A percentile compares a stretch with the other conserved stretches of the same genome.
Conservation (phyloP, 805 yeast genomes). For the Lipomyces mesembrius region DNA sequence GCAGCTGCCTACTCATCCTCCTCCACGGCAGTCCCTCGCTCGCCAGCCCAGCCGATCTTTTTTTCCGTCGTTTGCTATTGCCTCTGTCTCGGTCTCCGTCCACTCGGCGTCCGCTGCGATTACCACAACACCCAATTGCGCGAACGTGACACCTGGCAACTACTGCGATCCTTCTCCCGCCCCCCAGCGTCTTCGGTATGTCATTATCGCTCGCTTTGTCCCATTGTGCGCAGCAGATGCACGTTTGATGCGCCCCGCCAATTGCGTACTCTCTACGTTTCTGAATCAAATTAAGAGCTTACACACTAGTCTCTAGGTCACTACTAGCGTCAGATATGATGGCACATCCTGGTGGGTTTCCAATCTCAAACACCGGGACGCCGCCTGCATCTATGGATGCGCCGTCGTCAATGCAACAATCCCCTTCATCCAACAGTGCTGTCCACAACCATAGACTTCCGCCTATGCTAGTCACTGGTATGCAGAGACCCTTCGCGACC, state of each 20-base stretch:
- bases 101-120: constrained; percentile 29
- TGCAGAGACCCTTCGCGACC: constrained; percentile 18
- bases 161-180: constrained; percentile 27
- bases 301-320: constrained; percentile 11
- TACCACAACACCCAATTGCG: constrained; percentile 24
- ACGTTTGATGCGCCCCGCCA: neutral
- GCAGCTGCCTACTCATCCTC: constrained; percentile 14
- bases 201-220: neutral
- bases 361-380: constrained; percentile 10
- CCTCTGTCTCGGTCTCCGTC: constrained; percentile 26
- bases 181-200: constrained; percentile 28
- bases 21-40: constrained; percentile 26
- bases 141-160: constrained; percentile 21
- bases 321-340: constrained; percentile 21
- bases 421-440: neutral
- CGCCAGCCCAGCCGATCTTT: constrained; percentile 13
- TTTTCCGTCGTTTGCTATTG: constrained; percentile 14
- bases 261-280: neutral
- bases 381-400: constrained; percentile 4
- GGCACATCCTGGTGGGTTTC: constrained; percentile 18
- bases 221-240: neutral
- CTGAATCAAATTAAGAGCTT: neutral
- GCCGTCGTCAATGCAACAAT: neutral
- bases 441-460: constrained; percentile 2
- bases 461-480: constrained; percentile 6